Evolutionary conservation across 305 asterid species (phyloP).

Genomic region (Ilex paraguariensis): DNA sequence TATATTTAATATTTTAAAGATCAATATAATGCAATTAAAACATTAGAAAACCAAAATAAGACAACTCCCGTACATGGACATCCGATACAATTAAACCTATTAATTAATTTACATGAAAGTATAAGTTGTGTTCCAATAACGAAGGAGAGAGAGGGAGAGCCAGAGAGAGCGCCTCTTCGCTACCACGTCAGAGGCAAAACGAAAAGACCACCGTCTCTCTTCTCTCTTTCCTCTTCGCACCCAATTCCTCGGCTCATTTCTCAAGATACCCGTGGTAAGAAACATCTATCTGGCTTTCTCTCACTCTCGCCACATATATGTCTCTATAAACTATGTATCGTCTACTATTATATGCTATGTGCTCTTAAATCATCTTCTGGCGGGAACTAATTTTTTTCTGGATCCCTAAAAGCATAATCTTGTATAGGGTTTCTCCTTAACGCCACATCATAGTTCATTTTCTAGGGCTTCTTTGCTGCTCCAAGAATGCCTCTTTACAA

Average conservation of each 20-base stretch:
- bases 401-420: background rate
- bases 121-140: too few relatives aligned
- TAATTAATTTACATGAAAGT: too few relatives aligned
- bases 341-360: conserved; percentile 1
- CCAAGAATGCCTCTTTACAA: conserved; percentile 79
- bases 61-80: too few relatives aligned
- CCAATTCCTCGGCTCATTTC: conserved; percentile 9
- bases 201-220: conserved; percentile 43
- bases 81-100: too few relatives aligned
- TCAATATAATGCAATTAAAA: too few relatives aligned
- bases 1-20: too few relatives aligned
- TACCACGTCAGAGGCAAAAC: conserved; percentile 36
- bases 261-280: conserved; percentile 19
- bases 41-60: too few relatives aligned
- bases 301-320: conserved; percentile 24
- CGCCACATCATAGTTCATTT: background rate
- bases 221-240: conserved; percentile 20
- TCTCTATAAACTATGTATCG: conserved; percentile 17
- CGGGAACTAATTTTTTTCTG: conserved; percentile 28
- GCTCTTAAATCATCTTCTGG: conserved; percentile 26
- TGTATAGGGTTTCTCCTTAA: background rate
- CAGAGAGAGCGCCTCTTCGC: conserved; percentile 15
- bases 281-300: conserved; percentile 18
- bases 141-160: conserved; percentile 21
- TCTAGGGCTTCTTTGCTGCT: conserved; percentile 15